Evolutionary conservation across 345 rosid genomes (phyloP).

Genomic region (Eucalyptus pauciflora): DNA sequence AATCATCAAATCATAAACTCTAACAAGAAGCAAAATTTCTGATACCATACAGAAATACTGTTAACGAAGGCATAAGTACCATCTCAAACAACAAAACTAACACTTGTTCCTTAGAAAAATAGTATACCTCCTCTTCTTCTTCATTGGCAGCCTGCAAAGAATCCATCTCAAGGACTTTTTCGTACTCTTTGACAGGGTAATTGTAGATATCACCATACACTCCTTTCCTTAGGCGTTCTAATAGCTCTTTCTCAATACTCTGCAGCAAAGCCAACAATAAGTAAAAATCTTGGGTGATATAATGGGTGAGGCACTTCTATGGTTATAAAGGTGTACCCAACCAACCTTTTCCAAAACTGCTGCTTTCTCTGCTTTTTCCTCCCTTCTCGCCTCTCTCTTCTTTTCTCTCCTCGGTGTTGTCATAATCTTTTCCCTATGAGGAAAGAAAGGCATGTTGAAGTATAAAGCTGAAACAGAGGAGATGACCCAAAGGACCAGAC

Average conservation of each 20-base stretch:
- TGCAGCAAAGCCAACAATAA: conserved; percentile 12
- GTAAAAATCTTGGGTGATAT: not conserved
- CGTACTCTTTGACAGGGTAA: conserved; percentile 27
- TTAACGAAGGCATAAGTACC: not conserved
- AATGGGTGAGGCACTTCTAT: not conserved
- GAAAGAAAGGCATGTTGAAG: not conserved
- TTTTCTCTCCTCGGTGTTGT: conserved; percentile 54
- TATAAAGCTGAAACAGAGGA: not conserved
- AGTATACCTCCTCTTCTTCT: conserved; percentile 44
- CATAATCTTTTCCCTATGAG: conserved; percentile 57
- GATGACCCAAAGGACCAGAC: not conserved
- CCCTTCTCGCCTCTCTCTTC: conserved; percentile 71
- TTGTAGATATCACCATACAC: conserved; percentile 68
- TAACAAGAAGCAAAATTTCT: not conserved
- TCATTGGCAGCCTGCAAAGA: conserved; percentile 7
- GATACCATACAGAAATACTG: not conserved
- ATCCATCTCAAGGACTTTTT: conserved; percentile 41
- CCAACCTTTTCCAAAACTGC: conserved; percentile 77
- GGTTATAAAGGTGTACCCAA: not conserved
- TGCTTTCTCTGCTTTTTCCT: conserved; percentile 78
- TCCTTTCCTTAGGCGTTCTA: conserved; percentile 64
- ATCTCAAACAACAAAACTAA: not conserved
- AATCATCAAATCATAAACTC: not conserved
- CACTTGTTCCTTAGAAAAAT: not conserved
- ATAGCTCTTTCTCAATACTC: conserved; percentile 80